Conservation (phyloP, 2,329 filamentous ascomycete species). For the Alternaria sp. region DNA sequence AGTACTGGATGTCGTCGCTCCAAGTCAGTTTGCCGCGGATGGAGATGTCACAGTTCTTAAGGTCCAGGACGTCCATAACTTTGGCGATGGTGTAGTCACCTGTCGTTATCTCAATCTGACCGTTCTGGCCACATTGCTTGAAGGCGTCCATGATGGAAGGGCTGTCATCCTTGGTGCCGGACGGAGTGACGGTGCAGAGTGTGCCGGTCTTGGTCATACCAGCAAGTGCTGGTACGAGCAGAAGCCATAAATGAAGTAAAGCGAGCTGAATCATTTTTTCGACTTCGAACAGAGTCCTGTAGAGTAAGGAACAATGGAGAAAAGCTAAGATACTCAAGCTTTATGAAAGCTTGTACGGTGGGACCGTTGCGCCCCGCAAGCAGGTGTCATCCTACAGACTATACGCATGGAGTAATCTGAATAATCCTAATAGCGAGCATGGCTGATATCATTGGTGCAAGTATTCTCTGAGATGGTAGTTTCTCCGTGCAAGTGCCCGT, state of each 20-base stretch:
- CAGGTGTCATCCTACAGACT: neutral
- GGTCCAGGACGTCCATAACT: constrained; percentile 34
- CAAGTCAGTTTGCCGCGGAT: constrained; percentile 35
- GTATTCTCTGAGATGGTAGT: neutral
- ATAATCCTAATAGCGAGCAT: no score
- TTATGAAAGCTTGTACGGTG: constrained; percentile 21
- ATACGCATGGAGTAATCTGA: neutral
- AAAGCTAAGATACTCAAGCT: constrained; percentile 6
- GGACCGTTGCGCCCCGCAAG: constrained; percentile 3
- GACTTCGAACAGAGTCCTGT: neutral
- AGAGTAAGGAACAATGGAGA: neutral
- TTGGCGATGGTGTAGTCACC: constrained; percentile 37
- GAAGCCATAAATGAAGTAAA: constrained; percentile 12
- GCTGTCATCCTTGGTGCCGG: constrained; percentile 29
- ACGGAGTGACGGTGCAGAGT: constrained; percentile 32
- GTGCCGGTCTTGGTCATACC: constrained; percentile 33
- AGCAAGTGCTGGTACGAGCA: constrained; percentile 14
- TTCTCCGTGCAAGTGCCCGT: neutral
- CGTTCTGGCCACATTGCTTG: constrained; percentile 36
- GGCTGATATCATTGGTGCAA: constrained; percentile 13
- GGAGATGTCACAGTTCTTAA: constrained; percentile 36
- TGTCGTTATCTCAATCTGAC: constrained; percentile 30
- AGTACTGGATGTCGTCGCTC: constrained; percentile 37
- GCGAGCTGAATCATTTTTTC: constrained; percentile 15
- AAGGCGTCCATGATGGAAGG: constrained; percentile 35